These are phyloP conservation scores for Ramaria rubella DNA, from an alignment of 768 basidiomycete genomes.

Conservation along the genomic window DNA sequence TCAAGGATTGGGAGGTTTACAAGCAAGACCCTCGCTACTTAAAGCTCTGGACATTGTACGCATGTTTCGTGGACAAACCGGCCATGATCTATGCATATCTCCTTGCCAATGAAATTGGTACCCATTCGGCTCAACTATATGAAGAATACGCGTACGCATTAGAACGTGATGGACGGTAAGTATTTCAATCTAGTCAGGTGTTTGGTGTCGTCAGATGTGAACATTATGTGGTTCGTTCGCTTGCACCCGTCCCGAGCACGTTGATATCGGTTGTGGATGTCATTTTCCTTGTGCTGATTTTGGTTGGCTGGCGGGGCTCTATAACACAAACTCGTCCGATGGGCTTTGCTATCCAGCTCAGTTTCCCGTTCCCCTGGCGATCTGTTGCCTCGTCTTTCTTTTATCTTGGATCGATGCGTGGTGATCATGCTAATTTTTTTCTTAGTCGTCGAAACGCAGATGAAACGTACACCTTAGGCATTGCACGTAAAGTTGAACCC, in stretches of 20 bases:
- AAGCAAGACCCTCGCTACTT: conserved; percentile 38
- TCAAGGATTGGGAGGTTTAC: conserved; percentile 35
- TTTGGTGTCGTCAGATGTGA: neutral
- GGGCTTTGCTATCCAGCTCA: too few species aligned
- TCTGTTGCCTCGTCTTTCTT: too few species aligned
- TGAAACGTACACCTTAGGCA: conserved; percentile 41
- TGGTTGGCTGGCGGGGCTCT: too few species aligned
- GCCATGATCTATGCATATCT: conserved; percentile 40
- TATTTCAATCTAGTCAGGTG: too few species aligned
- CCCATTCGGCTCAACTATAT: conserved; percentile 35
- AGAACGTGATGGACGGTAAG: conserved; percentile 35
- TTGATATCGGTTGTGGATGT: too few species aligned
- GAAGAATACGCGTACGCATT: conserved; percentile 40
- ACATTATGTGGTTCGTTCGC: neutral
- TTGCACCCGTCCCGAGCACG: neutral
- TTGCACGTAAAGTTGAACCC: conserved; percentile 34
- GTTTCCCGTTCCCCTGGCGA: too few species aligned
- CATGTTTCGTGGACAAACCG: conserved; percentile 36
- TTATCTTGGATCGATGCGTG: neutral
- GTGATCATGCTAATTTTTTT: neutral
- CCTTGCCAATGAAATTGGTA: conserved; percentile 37
- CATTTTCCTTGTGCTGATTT: too few species aligned
- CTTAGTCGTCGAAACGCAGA: conserved; percentile 54
- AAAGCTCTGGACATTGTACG: conserved; percentile 41
- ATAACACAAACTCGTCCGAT: too few species aligned